Evolutionary conservation across 2,329 filamentous ascomycete species (phyloP).

Genomic region (Zasmidium citrigriseum): DNA sequence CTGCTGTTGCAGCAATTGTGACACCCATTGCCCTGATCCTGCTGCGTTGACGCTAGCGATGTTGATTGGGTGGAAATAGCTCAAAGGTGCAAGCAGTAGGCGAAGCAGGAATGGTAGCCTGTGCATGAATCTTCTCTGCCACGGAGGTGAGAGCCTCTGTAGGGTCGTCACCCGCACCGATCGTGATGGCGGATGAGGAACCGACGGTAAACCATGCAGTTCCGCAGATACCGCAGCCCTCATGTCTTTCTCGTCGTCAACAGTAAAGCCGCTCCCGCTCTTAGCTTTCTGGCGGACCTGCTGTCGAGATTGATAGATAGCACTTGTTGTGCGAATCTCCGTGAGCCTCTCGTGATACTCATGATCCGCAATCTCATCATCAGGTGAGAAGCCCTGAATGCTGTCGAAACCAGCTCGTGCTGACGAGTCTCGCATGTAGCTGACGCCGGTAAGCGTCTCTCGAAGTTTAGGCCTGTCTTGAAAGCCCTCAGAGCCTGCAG

Average conservation of each 20-base stretch:
- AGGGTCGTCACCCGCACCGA: slow-evolving; percentile 54
- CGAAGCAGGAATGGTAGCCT: slow-evolving; percentile 53
- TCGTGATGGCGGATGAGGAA: slow-evolving; percentile 51
- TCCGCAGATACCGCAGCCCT: slow-evolving; percentile 54
- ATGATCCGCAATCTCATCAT: slow-evolving; percentile 45
- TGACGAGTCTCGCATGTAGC: slow-evolving; percentile 38
- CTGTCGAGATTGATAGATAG: slow-evolving; percentile 39
- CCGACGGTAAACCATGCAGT: slow-evolving; percentile 50
- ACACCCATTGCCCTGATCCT: slow-evolving; percentile 54
- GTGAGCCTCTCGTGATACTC: slow-evolving; percentile 46
- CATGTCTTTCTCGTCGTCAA: slow-evolving; percentile 45
- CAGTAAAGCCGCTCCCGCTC: slow-evolving; percentile 36
- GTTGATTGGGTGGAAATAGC: slow-evolving; percentile 55
- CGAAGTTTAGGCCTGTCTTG: slow-evolving; percentile 24
- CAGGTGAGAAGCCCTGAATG: slow-evolving; percentile 46
- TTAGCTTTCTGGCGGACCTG: slow-evolving; percentile 31
- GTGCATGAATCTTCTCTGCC: slow-evolving; percentile 48
- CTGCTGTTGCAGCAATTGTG: slow-evolving; percentile 48
- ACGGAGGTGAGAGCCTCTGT: slow-evolving; percentile 44
- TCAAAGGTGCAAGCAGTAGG: slow-evolving; percentile 50
- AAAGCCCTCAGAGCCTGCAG: slow-evolving; percentile 28
- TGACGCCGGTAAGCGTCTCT: slow-evolving; percentile 43
- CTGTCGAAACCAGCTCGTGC: slow-evolving; percentile 41
- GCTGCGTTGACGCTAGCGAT: slow-evolving; percentile 54
- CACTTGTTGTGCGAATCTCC: slow-evolving; percentile 42